These are phyloP conservation scores for Monilinia fructicola DNA, from an alignment of 2,329 filamentous ascomycete species.

Conservation along the genomic window DNA sequence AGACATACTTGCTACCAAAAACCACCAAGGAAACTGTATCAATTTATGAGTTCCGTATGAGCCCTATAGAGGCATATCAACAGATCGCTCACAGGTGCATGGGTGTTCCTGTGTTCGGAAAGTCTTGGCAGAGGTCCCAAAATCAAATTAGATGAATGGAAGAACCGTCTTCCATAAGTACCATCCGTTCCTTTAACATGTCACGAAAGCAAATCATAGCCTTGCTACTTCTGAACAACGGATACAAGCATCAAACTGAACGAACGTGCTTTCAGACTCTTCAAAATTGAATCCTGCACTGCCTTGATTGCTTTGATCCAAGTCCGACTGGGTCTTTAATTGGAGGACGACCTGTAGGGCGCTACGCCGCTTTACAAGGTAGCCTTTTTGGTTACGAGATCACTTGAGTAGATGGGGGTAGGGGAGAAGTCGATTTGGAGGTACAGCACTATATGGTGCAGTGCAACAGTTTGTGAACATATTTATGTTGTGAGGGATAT, in stretches of 20 bases:
- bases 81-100: not conserved
- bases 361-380: no score
- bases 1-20: no score
- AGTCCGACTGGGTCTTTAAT: no score
- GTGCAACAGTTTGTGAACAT: not conserved
- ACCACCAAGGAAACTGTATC: no score
- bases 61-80: no score
- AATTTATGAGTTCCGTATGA: not conserved
- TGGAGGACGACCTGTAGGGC: no score
- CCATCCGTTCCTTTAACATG: not conserved
- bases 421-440: not conserved
- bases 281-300: no score
- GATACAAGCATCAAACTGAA: no score
- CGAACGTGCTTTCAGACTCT: no score
- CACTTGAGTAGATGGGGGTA: not conserved
- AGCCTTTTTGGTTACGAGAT: not conserved
- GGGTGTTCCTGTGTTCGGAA: not conserved
- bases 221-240: no score
- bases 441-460: not conserved
- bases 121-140: not conserved
- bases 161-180: not conserved
- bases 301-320: no score
- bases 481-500: not conserved
- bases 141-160: not conserved
- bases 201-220: not conserved